phyloP scores from a whole-genome alignment of 1,139 yeast genomes.

The Geotrichum siamense region DNA sequence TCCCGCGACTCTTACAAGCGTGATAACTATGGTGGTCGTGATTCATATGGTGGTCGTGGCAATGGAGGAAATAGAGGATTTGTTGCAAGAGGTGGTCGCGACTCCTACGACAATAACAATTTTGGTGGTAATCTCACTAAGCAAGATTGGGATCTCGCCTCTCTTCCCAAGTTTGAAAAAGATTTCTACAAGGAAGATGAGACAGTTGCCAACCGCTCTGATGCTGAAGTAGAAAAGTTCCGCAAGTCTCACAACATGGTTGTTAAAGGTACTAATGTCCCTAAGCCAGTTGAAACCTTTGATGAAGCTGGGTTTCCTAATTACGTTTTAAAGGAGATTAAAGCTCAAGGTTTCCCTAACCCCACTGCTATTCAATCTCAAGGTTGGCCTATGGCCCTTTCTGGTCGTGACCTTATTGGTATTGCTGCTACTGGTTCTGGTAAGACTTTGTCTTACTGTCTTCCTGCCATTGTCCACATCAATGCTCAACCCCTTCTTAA shows the following conservation, averaged over 20 bases:
- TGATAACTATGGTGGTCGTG: conserved; percentile 22
- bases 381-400: conserved; percentile 99
- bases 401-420: conserved; percentile 99
- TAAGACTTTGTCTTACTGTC: conserved; percentile 92
- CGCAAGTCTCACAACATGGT: conserved; percentile 84
- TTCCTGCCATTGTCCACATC: conserved; percentile 95
- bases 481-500: conserved; percentile 92
- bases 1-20: conserved; percentile 19
- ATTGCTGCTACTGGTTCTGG: conserved; percentile 99
- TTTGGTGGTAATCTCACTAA: conserved; percentile 54
- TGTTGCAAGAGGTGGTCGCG: conserved; percentile 32
- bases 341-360: conserved; percentile 83
- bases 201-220: conserved; percentile 64
- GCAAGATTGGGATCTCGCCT: conserved; percentile 73
- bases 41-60: conserved; percentile 22
- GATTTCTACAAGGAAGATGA: conserved; percentile 88
- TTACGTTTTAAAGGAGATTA: conserved; percentile 82
- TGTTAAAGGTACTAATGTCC: conserved; percentile 73
- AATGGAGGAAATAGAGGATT: conserved; percentile 20
- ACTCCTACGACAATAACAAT: conserved; percentile 38
- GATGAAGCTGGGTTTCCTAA: conserved; percentile 98
- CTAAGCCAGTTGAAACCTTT: conserved; percentile 86
- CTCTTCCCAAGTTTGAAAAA: conserved; percentile 86
- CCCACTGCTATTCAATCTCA: conserved; percentile 98
- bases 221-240: conserved; percentile 62